Conservation (phyloP, 257 asterid species). For the Solanum clarkiae region DNA sequence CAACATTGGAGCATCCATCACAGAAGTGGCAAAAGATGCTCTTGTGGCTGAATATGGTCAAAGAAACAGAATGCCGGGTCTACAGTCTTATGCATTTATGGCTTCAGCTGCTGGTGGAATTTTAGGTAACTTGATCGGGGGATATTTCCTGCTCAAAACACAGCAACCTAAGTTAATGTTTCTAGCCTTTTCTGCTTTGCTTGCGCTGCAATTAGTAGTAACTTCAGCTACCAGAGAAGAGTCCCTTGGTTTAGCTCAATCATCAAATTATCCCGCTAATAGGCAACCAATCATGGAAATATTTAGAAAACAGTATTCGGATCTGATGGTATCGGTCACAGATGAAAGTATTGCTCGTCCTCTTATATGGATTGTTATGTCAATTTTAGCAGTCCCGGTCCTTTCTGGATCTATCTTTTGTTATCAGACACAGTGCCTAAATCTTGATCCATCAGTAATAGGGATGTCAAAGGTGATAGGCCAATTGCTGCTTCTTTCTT, state of each 20-base stretch:
- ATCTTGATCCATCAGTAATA: constrained; percentile 54
- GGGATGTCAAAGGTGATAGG: constrained; percentile 87
- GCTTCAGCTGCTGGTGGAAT: constrained; percentile 74
- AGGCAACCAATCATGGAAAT: constrained; percentile 23
- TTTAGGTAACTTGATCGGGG: constrained; percentile 72
- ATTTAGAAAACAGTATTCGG: constrained; percentile 40
- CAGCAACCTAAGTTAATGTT: constrained; percentile 58
- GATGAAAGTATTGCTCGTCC: constrained; percentile 48
- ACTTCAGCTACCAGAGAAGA: constrained; percentile 45
- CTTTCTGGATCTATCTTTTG: constrained; percentile 79
- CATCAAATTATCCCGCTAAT: constrained; percentile 3
- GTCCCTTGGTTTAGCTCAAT: constrained; percentile 45
- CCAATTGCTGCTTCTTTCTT: constrained; percentile 54
- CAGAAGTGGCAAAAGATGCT: constrained; percentile 84
- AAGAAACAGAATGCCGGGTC: constrained; percentile 36
- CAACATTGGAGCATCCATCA: constrained; percentile 74
- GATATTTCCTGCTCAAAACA: constrained; percentile 46
- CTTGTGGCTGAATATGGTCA: constrained; percentile 76
- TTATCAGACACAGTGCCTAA: constrained; percentile 69
- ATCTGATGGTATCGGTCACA: constrained; percentile 38
- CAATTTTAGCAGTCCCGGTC: constrained; percentile 41
- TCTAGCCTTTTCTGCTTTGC: constrained; percentile 45
- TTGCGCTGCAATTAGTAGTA: constrained; percentile 48
- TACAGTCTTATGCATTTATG: constrained; percentile 78
- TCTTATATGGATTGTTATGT: constrained; percentile 52